These are phyloP conservation scores for Xylaria scruposa DNA, from an alignment of 495 filamentous ascomycete genomes.

Conservation along the genomic window DNA sequence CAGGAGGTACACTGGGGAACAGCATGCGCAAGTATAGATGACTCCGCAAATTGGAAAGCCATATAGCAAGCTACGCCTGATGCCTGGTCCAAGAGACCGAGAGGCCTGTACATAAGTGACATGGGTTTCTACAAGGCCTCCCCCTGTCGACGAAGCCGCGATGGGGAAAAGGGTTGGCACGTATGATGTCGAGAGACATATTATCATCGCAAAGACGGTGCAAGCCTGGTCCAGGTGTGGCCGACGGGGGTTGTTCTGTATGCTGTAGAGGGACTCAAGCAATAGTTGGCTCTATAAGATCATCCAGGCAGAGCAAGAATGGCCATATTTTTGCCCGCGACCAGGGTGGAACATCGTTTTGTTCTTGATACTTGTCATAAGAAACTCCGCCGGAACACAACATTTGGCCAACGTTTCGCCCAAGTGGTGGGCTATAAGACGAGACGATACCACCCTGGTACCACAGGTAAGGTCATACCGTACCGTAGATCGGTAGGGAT, in stretches of 20 bases:
- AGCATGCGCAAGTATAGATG: slow-evolving; percentile 3
- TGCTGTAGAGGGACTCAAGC: slow-evolving; percentile 13
- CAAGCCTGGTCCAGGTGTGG: slow-evolving; percentile 16
- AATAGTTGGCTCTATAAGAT: slow-evolving; percentile 16
- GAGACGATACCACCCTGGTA: slow-evolving; percentile 13
- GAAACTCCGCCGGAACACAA: not conserved
- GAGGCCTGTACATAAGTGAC: slow-evolving; percentile 17
- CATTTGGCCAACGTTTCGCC: slow-evolving; percentile 3
- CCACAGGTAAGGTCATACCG: slow-evolving; percentile 24
- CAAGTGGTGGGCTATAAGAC: slow-evolving; percentile 18
- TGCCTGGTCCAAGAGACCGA: slow-evolving; percentile 13
- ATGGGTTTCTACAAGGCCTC: slow-evolving; percentile 14
- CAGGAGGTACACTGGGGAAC: slow-evolving; percentile 20
- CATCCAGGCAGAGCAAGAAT: not conserved
- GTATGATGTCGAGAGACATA: slow-evolving; percentile 13
- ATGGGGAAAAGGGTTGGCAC: slow-evolving; percentile 24
- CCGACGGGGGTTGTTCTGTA: slow-evolving; percentile 6
- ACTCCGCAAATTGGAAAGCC: not conserved
- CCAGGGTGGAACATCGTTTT: slow-evolving; percentile 9
- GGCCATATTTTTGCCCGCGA: slow-evolving; percentile 9
- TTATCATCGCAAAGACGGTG: slow-evolving; percentile 4
- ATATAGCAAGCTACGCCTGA: slow-evolving; percentile 16
- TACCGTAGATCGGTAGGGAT: slow-evolving; percentile 22
- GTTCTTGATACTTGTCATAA: not conserved
- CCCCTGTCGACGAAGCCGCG: slow-evolving; percentile 22